Evolutionary conservation across 768 basidiomycete genomes (phyloP).

Genomic region (Amanita molliuscula): DNA sequence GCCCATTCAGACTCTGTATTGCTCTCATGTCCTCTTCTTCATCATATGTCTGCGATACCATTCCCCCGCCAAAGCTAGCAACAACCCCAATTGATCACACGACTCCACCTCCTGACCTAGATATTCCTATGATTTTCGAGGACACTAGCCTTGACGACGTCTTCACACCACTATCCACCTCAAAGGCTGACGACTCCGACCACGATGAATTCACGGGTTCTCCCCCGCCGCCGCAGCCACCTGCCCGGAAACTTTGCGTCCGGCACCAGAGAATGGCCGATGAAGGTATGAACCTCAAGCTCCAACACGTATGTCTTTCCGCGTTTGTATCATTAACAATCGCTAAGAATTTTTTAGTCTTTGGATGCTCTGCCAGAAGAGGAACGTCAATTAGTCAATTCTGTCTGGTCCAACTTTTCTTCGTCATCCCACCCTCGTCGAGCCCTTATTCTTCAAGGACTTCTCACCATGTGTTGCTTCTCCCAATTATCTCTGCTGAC

Average conservation of each 20-base stretch:
- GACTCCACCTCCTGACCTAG: constrained; percentile 4
- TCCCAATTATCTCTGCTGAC: constrained; percentile 94
- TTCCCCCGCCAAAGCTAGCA: constrained; percentile 53
- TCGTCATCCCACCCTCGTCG: constrained; percentile 86
- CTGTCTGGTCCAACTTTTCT: constrained; percentile 95
- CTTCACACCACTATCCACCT: constrained; percentile 28
- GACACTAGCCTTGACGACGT: constrained; percentile 21
- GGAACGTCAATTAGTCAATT: constrained; percentile 82
- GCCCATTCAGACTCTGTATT: constrained; percentile 3
- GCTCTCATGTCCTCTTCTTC: constrained; percentile 17
- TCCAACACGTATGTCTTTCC: constrained; percentile 61
- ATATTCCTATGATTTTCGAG: constrained; percentile 7
- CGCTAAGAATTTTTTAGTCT: constrained; percentile 41
- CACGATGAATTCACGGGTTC: constrained; percentile 7
- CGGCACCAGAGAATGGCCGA: constrained; percentile 96
- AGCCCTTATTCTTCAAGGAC: constrained; percentile 89
- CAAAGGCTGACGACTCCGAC: constrained; percentile 9
- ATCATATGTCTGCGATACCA: constrained; percentile 56
- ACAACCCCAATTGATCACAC: constrained; percentile 10
- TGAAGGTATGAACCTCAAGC: constrained; percentile 83
- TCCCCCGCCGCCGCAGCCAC: constrained; percentile 15
- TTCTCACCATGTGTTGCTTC: constrained; percentile 99
- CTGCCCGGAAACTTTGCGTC: constrained; percentile 75
- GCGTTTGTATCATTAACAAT: background rate
- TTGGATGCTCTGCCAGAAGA: constrained; percentile 80